A percentile compares a stretch with the other conserved stretches of the same genome.
Evolutionary conservation across 805 yeast species (phyloP).

Genomic region (Ogataea haglerorum): DNA sequence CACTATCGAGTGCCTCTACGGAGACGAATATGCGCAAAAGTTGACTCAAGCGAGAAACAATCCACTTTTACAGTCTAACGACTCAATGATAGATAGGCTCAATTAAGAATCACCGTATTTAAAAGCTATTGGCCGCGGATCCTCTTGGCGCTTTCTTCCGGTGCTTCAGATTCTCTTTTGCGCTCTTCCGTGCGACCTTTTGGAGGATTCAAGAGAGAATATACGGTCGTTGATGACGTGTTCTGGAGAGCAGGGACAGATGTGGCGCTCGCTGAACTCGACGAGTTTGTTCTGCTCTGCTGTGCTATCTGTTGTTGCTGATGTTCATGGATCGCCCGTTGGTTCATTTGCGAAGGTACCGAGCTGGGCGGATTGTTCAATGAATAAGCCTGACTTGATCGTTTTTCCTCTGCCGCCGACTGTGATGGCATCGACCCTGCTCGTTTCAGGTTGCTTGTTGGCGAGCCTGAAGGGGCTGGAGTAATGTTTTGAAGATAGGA

Average conservation of each 20-base stretch:
- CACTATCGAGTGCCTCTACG: constrained; percentile 67
- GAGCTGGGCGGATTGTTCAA: constrained; percentile 30
- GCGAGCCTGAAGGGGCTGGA: constrained; percentile 2
- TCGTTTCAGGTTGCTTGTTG: constrained; percentile 3
- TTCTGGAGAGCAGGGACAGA: not conserved
- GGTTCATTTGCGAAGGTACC: constrained; percentile 19
- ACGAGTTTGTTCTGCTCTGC: constrained; percentile 16
- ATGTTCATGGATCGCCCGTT: constrained; percentile 9
- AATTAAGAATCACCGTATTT: not conserved
- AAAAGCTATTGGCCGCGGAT: constrained; percentile 3
- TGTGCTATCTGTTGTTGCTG: not conserved
- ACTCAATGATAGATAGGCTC: not conserved
- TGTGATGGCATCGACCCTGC: constrained; percentile 18
- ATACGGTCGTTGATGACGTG: constrained; percentile 17
- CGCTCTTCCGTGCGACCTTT: constrained; percentile 5
- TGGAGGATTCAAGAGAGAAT: constrained; percentile 23
- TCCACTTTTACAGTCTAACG: not conserved
- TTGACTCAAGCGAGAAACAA: constrained; percentile 36
- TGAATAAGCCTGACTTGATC: constrained; percentile 20
- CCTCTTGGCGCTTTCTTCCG: constrained; percentile 7
- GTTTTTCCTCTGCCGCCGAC: constrained; percentile 18
- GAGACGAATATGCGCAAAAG: constrained; percentile 44
- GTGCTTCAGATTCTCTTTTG: constrained; percentile 5
- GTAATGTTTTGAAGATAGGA: constrained; percentile 2
- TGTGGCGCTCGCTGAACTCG: constrained; percentile 11